phyloP scores from a whole-genome alignment of 306 rosid genomes.

The Senna tora region DNA sequence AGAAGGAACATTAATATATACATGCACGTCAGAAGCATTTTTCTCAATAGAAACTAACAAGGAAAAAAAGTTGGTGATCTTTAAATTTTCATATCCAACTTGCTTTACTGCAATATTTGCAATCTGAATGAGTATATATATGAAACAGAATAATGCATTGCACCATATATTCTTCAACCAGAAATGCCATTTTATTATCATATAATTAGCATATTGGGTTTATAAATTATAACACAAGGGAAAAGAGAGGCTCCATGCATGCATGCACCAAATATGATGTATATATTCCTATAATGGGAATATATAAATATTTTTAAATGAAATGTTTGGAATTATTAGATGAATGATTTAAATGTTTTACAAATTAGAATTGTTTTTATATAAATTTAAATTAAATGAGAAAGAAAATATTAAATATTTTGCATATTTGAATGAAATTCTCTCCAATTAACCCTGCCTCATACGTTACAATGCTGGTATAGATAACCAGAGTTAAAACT shows the following conservation, averaged over 20 bases:
- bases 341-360: not conserved
- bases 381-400: not conserved
- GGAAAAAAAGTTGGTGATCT: not conserved
- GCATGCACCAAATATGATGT: not conserved
- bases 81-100: not conserved
- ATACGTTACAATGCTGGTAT: constrained; percentile 10
- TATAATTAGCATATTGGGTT: not conserved
- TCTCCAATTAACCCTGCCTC: not conserved
- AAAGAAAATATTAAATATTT: not conserved
- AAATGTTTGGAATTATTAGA: not conserved
- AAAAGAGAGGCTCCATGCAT: not conserved
- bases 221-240: not conserved
- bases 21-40: not conserved
- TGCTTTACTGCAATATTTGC: not conserved
- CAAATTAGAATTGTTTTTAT: not conserved
- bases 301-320: not conserved
- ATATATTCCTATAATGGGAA: not conserved
- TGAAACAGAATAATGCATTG: not conserved
- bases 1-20: constrained; percentile 15
- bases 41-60: not conserved
- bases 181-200: not conserved
- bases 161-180: not conserved
- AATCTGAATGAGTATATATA: not conserved
- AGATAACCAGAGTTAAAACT: constrained; percentile 31
- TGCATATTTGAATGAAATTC: not conserved